These are phyloP conservation scores for Leptodontidium sp. DNA, from an alignment of 2,329 filamentous ascomycete genomes.

Conservation along the genomic window DNA sequence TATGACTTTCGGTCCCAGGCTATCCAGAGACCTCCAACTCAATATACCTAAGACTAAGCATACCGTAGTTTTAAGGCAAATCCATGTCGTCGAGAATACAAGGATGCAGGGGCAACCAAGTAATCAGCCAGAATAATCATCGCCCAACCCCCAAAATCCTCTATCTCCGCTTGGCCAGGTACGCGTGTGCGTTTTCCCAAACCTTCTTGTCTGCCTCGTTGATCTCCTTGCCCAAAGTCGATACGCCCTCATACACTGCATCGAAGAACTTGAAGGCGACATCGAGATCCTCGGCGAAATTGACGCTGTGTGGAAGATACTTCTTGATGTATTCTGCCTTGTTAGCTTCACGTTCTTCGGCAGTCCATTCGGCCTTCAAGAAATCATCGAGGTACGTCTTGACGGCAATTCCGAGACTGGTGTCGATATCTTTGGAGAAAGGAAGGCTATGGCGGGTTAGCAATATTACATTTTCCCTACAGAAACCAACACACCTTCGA, in stretches of 20 bases:
- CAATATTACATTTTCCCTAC: not conserved
- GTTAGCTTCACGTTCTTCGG: slow-evolving; percentile 54
- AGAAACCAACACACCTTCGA: slow-evolving; percentile 65
- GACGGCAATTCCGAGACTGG: slow-evolving; percentile 79
- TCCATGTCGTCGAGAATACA: not conserved
- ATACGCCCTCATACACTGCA: slow-evolving; percentile 64
- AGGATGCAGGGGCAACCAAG: not conserved
- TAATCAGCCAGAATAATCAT: slow-evolving; percentile 20
- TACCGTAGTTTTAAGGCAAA: not conserved
- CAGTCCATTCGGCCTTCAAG: slow-evolving; percentile 62
- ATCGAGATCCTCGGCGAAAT: slow-evolving; percentile 67
- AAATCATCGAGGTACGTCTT: slow-evolving; percentile 83
- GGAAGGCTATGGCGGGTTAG: slow-evolving; percentile 60
- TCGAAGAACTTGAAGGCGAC: slow-evolving; percentile 65
- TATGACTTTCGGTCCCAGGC: slow-evolving; percentile 10
- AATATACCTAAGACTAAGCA: slow-evolving; percentile 17
- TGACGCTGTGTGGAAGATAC: slow-evolving; percentile 63
- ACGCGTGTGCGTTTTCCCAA: slow-evolving; percentile 65
- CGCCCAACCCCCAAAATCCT: slow-evolving; percentile 40
- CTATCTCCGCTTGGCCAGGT: slow-evolving; percentile 51
- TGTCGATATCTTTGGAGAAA: slow-evolving; percentile 74
- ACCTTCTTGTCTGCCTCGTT: slow-evolving; percentile 55
- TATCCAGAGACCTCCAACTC: slow-evolving; percentile 16
- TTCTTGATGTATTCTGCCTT: slow-evolving; percentile 57
- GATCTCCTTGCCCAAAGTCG: slow-evolving; percentile 60